These are phyloP conservation scores for Phialophora verrucosa DNA, from an alignment of 2,329 filamentous ascomycete genomes.

Conservation along the genomic window DNA sequence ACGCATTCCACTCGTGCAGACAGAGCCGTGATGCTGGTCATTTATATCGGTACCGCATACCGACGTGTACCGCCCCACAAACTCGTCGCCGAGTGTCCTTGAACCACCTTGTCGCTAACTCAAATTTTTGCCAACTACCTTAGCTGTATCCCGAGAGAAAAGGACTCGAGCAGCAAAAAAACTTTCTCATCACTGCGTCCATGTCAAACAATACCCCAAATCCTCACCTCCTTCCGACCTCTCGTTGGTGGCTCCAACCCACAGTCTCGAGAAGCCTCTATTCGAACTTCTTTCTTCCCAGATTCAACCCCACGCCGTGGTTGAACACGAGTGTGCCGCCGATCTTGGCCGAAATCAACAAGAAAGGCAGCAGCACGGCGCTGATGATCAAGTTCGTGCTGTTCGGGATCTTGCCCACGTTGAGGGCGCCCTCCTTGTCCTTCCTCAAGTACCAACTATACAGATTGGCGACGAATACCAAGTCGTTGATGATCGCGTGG, in stretches of 20 bases:
- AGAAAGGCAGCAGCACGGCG: conserved; percentile 30
- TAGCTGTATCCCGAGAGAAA: not conserved
- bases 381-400: conserved; percentile 37
- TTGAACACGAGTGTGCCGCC: conserved; percentile 38
- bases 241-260: not conserved
- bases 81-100: not conserved
- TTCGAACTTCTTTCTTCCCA: conserved; percentile 39
- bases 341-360: conserved; percentile 36
- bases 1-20: not conserved
- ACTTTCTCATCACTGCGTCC: not conserved
- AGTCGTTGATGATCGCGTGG: conserved; percentile 39
- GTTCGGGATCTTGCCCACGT: conserved; percentile 35
- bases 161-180: not conserved
- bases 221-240: not conserved
- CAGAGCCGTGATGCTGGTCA: not conserved
- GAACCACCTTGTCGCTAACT: not conserved
- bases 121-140: not conserved
- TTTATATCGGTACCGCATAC: not conserved
- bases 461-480: conserved; percentile 37
- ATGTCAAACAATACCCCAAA: no score
- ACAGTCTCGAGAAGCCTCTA: not conserved
- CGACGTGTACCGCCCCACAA: not conserved
- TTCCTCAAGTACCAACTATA: conserved; percentile 39
- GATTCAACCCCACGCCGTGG: conserved; percentile 39
- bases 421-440: conserved; percentile 34